These are phyloP conservation scores for Zygosaccharomyces sapae DNA, from an alignment of 1,139 yeast genomes.

Conservation along the genomic window DNA sequence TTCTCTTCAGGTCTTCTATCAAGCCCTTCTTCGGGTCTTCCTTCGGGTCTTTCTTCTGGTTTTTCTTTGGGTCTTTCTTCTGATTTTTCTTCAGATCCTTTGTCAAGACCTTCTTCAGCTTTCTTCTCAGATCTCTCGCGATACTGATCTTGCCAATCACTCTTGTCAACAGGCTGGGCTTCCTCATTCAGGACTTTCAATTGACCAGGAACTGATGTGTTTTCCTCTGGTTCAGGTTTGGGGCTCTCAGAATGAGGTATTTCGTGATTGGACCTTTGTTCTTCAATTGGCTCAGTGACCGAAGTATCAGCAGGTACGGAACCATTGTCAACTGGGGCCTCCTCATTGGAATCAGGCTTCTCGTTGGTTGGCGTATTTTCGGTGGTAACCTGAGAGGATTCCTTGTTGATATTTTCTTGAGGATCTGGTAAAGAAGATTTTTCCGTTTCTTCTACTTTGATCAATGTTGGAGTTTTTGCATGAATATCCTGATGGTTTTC, in stretches of 20 bases:
- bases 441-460: slow-evolving; percentile 10
- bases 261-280: too few relatives aligned
- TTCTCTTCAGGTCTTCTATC: too few relatives aligned
- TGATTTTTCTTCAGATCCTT: neutral
- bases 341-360: too few relatives aligned
- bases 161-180: neutral
- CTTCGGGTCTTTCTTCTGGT: neutral
- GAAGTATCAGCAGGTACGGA: too few relatives aligned
- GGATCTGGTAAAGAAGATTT: neutral
- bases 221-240: too few relatives aligned
- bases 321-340: too few relatives aligned
- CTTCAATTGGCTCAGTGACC: too few relatives aligned
- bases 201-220: too few relatives aligned
- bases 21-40: neutral
- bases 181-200: neutral
- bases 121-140: neutral
- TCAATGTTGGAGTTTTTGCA: slow-evolving; percentile 3
- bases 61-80: neutral
- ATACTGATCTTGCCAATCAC: neutral
- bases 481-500: neutral
- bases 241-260: too few relatives aligned
- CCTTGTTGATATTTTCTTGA: neutral
- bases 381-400: neutral
- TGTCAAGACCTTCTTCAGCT: neutral
- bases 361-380: too few relatives aligned